Evolutionary conservation across 2,329 filamentous ascomycete genomes (phyloP).

Genomic region (Phialocephala sp.): DNA sequence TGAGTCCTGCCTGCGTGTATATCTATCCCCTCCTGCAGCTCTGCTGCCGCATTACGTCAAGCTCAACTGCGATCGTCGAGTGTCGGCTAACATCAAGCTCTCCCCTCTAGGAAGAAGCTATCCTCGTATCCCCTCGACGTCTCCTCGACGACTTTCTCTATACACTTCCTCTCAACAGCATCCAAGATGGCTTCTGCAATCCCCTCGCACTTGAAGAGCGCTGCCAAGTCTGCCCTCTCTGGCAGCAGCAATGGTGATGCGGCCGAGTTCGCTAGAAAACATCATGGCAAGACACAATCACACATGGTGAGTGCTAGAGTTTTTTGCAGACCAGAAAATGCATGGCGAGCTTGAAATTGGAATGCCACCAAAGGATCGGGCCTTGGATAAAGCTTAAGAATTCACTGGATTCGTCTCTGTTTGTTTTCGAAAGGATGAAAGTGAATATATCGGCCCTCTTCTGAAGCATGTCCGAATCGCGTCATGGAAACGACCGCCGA

Average conservation of each 20-base stretch:
- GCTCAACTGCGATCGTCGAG: constrained; percentile 15
- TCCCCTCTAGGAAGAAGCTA: constrained; percentile 19
- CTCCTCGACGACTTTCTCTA: constrained; percentile 1
- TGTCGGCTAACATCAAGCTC: constrained; percentile 20
- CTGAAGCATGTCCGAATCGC: background rate
- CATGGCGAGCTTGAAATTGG: constrained; percentile 13
- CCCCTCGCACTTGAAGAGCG: constrained; percentile 77
- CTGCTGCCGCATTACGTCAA: constrained; percentile 27
- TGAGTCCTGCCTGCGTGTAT: background rate
- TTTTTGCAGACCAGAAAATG: constrained; percentile 12
- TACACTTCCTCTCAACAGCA: constrained; percentile 4
- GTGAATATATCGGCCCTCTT: background rate
- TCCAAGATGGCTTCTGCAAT: constrained; percentile 70
- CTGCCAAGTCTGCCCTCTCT: constrained; percentile 37
- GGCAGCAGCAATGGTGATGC: constrained; percentile 43
- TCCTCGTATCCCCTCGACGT: background rate
- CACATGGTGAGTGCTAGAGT: constrained; percentile 73
- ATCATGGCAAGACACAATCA: constrained; percentile 84
- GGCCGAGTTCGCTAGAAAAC: constrained; percentile 63
- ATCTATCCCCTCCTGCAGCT: background rate
- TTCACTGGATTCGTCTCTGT: background rate
- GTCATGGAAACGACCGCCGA: background rate
- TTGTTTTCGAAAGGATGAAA: background rate
- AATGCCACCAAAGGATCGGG: background rate
- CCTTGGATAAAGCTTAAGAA: background rate